Conservation (phyloP, 2,329 filamentous ascomycete genomes). For the Metarhizium rileyi region DNA sequence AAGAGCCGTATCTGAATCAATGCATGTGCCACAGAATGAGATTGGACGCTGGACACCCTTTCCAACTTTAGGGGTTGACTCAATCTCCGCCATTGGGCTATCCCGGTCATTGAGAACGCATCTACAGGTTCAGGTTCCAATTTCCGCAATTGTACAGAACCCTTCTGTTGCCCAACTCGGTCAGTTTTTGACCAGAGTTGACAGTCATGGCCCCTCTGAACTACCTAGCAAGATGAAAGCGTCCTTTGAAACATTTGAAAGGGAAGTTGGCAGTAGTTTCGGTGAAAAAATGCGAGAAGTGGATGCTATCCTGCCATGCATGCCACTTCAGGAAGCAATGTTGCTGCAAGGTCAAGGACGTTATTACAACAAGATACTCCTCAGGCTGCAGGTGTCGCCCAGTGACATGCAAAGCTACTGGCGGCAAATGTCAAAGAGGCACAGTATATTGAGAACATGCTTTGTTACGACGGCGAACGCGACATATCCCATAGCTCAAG, state of each 20-base stretch:
- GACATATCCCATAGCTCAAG: slow-evolving; percentile 59
- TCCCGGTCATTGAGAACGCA: slow-evolving; percentile 43
- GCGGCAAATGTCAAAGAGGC: slow-evolving; percentile 51
- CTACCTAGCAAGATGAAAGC: slow-evolving; percentile 4
- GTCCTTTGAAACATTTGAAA: slow-evolving; percentile 15
- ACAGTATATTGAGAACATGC: slow-evolving; percentile 68
- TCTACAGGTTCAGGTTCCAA: slow-evolving; percentile 41
- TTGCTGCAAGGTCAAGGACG: slow-evolving; percentile 43
- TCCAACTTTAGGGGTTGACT: slow-evolving; percentile 71
- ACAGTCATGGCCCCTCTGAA: background rate
- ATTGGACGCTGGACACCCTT: slow-evolving; percentile 62
- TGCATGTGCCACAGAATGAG: slow-evolving; percentile 31
- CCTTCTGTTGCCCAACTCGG: slow-evolving; percentile 56
- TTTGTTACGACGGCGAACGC: slow-evolving; percentile 58
- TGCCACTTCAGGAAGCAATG: slow-evolving; percentile 83
- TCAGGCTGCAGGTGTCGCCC: slow-evolving; percentile 46
- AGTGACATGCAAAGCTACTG: slow-evolving; percentile 48
- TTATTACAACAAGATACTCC: slow-evolving; percentile 65
- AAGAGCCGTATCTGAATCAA: slow-evolving; percentile 38
- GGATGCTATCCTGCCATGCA: slow-evolving; percentile 63
- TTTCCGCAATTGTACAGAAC: slow-evolving; percentile 62
- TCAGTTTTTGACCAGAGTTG: slow-evolving; percentile 12
- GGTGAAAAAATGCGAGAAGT: slow-evolving; percentile 25
- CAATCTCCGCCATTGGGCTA: slow-evolving; percentile 67
- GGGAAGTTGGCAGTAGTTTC: slow-evolving; percentile 1